Base-by-base conservation (phyloP, 306 rosid species). In the Prunus salicina region DNA sequence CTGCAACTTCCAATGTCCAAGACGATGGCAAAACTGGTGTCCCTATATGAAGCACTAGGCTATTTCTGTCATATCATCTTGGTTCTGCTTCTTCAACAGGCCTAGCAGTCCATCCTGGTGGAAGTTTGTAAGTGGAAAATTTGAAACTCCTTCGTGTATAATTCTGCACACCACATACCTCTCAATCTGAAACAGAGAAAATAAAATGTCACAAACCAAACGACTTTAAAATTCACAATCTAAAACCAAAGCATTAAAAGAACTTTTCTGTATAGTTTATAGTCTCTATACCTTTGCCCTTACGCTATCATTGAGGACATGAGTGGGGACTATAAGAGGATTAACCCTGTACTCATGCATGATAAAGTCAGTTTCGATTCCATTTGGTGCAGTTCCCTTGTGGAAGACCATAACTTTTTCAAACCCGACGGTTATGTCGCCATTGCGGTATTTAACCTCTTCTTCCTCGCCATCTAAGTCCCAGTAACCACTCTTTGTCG, bases 291-390 rank as follows among this genome's bases (percentile, higher is more conserved):
- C 77, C 77, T 61, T 61, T 25, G 12, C 8, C n/a, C 47, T 61
- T 11, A 61, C 6, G 47, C 46, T 46, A 45, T 61, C 77, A 27
- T 73, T 46, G 16, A 73, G 77, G 43, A 73, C 46, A 18, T 46
- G 58, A 73, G 64, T 58, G 25, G 77, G 77, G 10, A 73, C 68
- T 11, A 60, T 18, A 19, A 5, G 30, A 2, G 60, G 69, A 46
- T 73, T 45, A 12, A 73, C 25, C 49, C 69, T 61, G 27, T 60
- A 73, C 25, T 73, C 69, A 19, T 61, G 16, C 77, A 73, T 73
- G 28, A 18, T 2, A 27, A 25, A 73, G 8, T 25, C 8, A 8
- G 58, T 73, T 73, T 60, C 5, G 13, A 1, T 46, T 28, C 69
- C 47, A 12, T 20, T 73, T 19, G 77, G 77, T 1, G 18, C n/a